Evolutionary conservation across 1,284 basidiomycete species (phyloP).

Genomic region (Apiotrichum porosum): DNA sequence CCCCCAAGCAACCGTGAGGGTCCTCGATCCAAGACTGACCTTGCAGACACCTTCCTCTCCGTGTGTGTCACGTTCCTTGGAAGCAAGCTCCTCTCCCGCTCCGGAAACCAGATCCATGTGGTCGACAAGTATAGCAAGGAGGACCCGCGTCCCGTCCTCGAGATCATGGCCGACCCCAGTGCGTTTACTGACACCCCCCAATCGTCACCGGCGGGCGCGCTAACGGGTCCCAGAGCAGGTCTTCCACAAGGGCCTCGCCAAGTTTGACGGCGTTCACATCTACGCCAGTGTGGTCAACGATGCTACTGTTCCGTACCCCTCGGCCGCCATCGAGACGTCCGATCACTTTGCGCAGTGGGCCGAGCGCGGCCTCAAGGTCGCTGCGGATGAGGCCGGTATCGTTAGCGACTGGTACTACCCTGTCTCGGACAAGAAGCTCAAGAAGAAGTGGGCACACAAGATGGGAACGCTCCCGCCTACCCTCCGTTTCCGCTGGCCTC

Average conservation of each 20-base stretch:
- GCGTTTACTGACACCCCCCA: constrained; percentile 25
- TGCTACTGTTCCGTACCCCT: constrained; percentile 73
- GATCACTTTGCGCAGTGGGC: constrained; percentile 64
- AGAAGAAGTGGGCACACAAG: constrained; percentile 16
- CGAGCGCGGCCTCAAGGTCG: constrained; percentile 62
- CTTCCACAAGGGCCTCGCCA: constrained; percentile 69
- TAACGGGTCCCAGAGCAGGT: constrained; percentile 55
- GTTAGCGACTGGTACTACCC: constrained; percentile 14
- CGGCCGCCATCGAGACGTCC: constrained; percentile 63
- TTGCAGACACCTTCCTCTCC: constrained; percentile 55
- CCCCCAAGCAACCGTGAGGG: too few species aligned
- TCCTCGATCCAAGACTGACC: too few species aligned
- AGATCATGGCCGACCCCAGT: constrained; percentile 83
- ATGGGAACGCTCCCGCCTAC: constrained; percentile 57
- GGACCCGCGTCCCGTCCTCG: constrained; percentile 63
- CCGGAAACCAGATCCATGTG: constrained; percentile 74
- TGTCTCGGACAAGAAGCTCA: constrained; percentile 8
- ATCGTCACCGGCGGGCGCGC: too few species aligned
- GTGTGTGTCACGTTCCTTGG: constrained; percentile 59
- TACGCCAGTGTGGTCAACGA: constrained; percentile 83
- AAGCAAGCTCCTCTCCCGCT: constrained; percentile 69
- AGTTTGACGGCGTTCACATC: constrained; percentile 67
- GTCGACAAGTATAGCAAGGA: constrained; percentile 66
- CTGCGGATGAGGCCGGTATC: constrained; percentile 37
- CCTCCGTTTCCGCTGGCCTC: constrained; percentile 63